Evolutionary conservation across 2,329 filamentous ascomycete genomes (phyloP), one percentile per base, ranked within the genome.

Genomic region (Colletotrichum karsti): DNA sequence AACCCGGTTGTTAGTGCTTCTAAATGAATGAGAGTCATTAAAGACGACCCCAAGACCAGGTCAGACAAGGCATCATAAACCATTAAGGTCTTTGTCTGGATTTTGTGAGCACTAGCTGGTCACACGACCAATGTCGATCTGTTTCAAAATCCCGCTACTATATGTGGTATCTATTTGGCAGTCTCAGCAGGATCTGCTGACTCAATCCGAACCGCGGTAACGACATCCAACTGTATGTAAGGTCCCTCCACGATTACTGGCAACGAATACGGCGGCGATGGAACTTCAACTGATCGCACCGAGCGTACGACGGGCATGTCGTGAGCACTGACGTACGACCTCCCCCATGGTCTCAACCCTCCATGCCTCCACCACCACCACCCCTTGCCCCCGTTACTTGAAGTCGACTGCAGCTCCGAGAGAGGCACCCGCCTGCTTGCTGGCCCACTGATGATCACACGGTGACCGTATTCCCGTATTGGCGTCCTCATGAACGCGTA

Each of bases 141-240:
- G n/a, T n/a, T n/a, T n/a, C n/a, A n/a, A n/a, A n/a, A 18, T 42
- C 8, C 39, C 39, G 39, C 7, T 15, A 6, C n/a, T 20, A 20
- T 20, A 6, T 20, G 12, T 7, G 50, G 30, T 24, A 26, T 53
- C 26, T 53, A 33, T 37, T 53, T 53, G 5, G 28, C 9, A 20
- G 9, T 22, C 1, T 37, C 50, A n/a, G 28, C 20, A 37, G 50
- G 28, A 24, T 63, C 44, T 20, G 24, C 28, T 8, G 37, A 26
- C 70, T 84, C 82, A 0, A 82, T 77, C 5, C 80, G 77, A 1
- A 84, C 81, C 3, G 74, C 80, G 10, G 81, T 84, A 2, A 82
- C 77, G 2, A 79, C 80, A 57, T 84, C 81, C 74, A 82, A 80
- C 69, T 83, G 82, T 12, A 83, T 83, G 26, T 42, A 55, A 7